phyloP scores from a whole-genome alignment of 2,329 filamentous ascomycete species.

The Penicillium rolfsii region DNA sequence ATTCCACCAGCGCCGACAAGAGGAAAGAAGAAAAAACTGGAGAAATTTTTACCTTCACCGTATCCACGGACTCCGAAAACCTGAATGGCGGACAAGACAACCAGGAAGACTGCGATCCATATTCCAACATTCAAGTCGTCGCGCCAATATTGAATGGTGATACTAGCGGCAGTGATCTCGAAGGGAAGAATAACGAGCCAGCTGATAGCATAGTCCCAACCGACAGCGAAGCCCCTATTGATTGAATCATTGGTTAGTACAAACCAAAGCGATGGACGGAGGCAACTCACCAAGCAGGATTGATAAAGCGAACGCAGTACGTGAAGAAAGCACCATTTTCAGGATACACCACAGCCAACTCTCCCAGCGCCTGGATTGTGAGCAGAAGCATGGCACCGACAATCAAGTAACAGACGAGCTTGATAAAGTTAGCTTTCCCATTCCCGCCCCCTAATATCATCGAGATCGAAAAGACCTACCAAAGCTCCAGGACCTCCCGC shows the following conservation, averaged over 20 bases:
- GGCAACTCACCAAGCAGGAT: constrained; percentile 56
- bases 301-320: constrained; percentile 64
- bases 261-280: neutral
- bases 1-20: no score
- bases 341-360: constrained; percentile 64
- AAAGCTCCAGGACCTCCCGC: constrained; percentile 44
- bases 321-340: constrained; percentile 66
- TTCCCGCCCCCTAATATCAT: no score
- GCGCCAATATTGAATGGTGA: constrained; percentile 59
- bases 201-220: constrained; percentile 71
- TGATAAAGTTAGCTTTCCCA: neutral
- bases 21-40: no score
- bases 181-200: constrained; percentile 82
- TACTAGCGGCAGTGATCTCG: constrained; percentile 66
- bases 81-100: constrained; percentile 56
- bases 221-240: constrained; percentile 50
- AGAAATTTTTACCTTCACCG: constrained; percentile 26
- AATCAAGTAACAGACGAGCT: constrained; percentile 53
- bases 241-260: neutral
- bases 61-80: constrained; percentile 60
- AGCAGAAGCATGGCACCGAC: constrained; percentile 62
- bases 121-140: constrained; percentile 56
- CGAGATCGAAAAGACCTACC: constrained; percentile 7
- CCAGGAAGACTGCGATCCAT: constrained; percentile 61
- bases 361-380: constrained; percentile 63